Percentiles rank a stretch among this genome's conserved stretches.
Evolutionary conservation across 768 basidiomycete species (phyloP).

Genomic region (Tricholoma hemisulphureum): DNA sequence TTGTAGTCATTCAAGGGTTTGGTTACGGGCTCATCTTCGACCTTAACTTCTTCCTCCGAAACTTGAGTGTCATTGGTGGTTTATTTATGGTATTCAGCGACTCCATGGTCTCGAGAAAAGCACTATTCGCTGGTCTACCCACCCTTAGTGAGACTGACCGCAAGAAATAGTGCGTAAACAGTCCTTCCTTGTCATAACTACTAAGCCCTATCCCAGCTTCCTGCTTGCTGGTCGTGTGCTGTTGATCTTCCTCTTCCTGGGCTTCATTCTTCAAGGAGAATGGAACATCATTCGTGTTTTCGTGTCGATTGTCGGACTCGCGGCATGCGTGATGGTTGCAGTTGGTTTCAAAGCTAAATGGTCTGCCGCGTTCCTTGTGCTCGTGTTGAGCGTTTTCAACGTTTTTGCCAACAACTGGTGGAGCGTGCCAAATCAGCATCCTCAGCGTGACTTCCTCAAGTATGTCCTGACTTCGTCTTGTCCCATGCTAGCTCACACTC

Average conservation of each 20-base stretch:
- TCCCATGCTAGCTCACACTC: slow-evolving; percentile 18
- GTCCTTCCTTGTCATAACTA: neutral
- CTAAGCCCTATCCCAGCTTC: slow-evolving; percentile 56
- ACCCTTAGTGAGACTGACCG: slow-evolving; percentile 91
- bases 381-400: slow-evolving; percentile 91
- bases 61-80: slow-evolving; percentile 95
- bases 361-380: slow-evolving; percentile 93
- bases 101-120: slow-evolving; percentile 84
- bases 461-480: slow-evolving; percentile 37
- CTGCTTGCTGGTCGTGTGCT: slow-evolving; percentile 95
- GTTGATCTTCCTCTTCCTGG: slow-evolving; percentile 98
- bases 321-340: slow-evolving; percentile 93
- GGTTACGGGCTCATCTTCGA: slow-evolving; percentile 99
- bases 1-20: slow-evolving; percentile 94
- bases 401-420: slow-evolving; percentile 99
- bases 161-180: slow-evolving; percentile 84
- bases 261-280: slow-evolving; percentile 90
- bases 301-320: slow-evolving; percentile 87
- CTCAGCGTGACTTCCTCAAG: slow-evolving; percentile 98
- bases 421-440: slow-evolving; percentile 88
- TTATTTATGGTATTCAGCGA: slow-evolving; percentile 99
- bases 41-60: slow-evolving; percentile 99
- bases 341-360: slow-evolving; percentile 99
- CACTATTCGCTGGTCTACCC: slow-evolving; percentile 88
- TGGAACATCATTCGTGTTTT: slow-evolving; percentile 87